These are phyloP conservation scores for Colletotrichum costaricense DNA, from an alignment of 2,329 filamentous ascomycete species.

Conservation along the genomic window DNA sequence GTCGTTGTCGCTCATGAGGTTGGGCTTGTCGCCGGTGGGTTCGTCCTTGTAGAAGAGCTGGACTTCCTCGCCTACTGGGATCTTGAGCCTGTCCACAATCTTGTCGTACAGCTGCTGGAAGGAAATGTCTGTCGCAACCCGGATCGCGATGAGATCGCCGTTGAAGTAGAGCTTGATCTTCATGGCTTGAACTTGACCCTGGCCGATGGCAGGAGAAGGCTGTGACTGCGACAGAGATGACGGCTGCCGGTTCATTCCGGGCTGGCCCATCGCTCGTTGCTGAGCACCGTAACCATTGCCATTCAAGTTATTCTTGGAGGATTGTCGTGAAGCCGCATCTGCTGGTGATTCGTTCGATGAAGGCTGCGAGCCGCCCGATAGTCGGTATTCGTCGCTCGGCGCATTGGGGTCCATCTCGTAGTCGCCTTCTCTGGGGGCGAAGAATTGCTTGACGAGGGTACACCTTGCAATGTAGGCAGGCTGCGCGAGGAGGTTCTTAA, in stretches of 20 bases:
- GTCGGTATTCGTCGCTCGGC: conserved; percentile 75
- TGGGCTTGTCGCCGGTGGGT: conserved; percentile 77
- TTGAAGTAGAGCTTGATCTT: conserved; percentile 97
- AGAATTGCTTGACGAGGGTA: conserved; percentile 88
- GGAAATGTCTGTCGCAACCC: conserved; percentile 83
- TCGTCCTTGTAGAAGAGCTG: conserved; percentile 90
- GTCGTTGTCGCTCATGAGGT: conserved; percentile 83
- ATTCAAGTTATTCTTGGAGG: conserved; percentile 73
- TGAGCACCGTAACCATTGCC: conserved; percentile 63
- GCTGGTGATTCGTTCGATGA: conserved; percentile 73
- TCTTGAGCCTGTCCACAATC: conserved; percentile 84
- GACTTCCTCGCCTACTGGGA: conserved; percentile 75
- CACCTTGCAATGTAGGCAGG: conserved; percentile 87
- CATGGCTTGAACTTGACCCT: conserved; percentile 68
- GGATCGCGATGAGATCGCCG: conserved; percentile 90
- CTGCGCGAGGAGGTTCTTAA: conserved; percentile 89
- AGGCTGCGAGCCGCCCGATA: conserved; percentile 77
- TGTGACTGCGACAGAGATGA: conserved; percentile 65
- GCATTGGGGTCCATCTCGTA: conserved; percentile 87
- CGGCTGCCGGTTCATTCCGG: conserved; percentile 55
- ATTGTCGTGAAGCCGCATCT: conserved; percentile 71
- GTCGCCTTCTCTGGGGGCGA: conserved; percentile 89
- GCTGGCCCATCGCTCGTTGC: conserved; percentile 46
- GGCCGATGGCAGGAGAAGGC: conserved; percentile 64
- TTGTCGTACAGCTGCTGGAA: conserved; percentile 85